These are phyloP conservation scores for Clonostachys chloroleuca DNA, from an alignment of 2,329 filamentous ascomycete species.

Conservation along the genomic window DNA sequence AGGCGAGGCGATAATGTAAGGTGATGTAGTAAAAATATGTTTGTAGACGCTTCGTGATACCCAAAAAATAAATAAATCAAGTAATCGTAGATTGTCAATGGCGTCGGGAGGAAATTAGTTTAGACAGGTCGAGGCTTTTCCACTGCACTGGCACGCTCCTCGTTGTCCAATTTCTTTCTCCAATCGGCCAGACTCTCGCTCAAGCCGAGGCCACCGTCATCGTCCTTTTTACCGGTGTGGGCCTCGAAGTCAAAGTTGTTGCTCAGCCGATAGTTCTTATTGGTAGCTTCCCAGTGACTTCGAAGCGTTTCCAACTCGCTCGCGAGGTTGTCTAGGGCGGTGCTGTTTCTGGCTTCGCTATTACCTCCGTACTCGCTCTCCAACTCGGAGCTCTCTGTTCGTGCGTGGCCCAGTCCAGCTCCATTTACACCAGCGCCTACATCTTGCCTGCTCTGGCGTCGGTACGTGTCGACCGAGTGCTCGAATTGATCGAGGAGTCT, in stretches of 20 bases:
- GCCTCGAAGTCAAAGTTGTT: conserved; percentile 75
- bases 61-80: conserved; percentile 8
- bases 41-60: conserved; percentile 19
- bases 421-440: conserved; percentile 25
- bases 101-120: too few species aligned
- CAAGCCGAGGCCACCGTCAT: conserved; percentile 43
- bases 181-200: conserved; percentile 75
- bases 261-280: conserved; percentile 89
- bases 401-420: conserved; percentile 31
- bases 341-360: conserved; percentile 49
- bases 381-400: conserved; percentile 53
- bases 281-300: conserved; percentile 92
- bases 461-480: conserved; percentile 89
- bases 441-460: conserved; percentile 66
- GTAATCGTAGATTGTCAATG: too few species aligned
- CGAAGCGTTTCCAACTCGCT: conserved; percentile 88
- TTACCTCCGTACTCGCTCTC: conserved; percentile 60
- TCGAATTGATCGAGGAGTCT: conserved; percentile 93
- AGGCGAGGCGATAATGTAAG: too few species aligned
- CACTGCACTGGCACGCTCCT: conserved; percentile 20
- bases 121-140: conserved; percentile 14
- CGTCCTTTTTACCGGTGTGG: conserved; percentile 32
- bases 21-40: conserved; percentile 7
- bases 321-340: conserved; percentile 83
- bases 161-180: conserved; percentile 69